Evolutionary conservation across 768 basidiomycete genomes (phyloP), one percentile per base, ranked within the genome.

Genomic region (Melanogaster broomeanus): DNA sequence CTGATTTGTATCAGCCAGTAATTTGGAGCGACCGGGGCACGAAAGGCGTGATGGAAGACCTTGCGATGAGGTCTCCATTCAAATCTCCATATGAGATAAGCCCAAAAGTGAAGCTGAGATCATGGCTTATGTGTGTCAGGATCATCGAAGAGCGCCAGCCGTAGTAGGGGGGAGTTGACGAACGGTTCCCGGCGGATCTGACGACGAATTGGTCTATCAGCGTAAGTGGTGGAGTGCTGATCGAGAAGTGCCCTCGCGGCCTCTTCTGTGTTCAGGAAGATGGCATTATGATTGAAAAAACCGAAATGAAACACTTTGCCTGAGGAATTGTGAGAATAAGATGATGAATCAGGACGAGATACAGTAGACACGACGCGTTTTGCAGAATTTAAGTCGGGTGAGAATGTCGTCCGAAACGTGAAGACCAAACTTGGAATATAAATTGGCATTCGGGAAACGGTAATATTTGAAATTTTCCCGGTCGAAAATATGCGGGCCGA

Each of bases 1-100:
- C 53, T 49, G 10, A 62, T 55, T 42, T 77, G 73, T 7, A 74
- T 57, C 4, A 58, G 57, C 0, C 60, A 56, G 39, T 73, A 76
- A 12, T 53, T 54, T n/a, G 60, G 5, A 52, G 62, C 52, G 0
- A 66, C 63, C 4, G 63, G 65, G n/a, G 61, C 65, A 39, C 61
- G 63, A 55, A 75, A 64, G n/a, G 58, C 59, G 31, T 76, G 71
- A 39, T 74, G 72, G 51, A 69, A 68, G 30, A 70, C 61, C 40
- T 69, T 66, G 30, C 74, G 58, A 49, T 75, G 70, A 28, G 54
- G 60, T 8, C 73, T 66, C 76, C 75, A 77, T 39, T 51, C 53
- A 2, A n/a, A n/a, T 68, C 45, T 1, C 72, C 72, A 50, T 77
- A 75, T 2, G 59, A 64, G 54, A 70, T 64, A 28, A 71, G 57